Conservation (phyloP, 1,284 basidiomycete genomes). For the Marasmius sp. region DNA sequence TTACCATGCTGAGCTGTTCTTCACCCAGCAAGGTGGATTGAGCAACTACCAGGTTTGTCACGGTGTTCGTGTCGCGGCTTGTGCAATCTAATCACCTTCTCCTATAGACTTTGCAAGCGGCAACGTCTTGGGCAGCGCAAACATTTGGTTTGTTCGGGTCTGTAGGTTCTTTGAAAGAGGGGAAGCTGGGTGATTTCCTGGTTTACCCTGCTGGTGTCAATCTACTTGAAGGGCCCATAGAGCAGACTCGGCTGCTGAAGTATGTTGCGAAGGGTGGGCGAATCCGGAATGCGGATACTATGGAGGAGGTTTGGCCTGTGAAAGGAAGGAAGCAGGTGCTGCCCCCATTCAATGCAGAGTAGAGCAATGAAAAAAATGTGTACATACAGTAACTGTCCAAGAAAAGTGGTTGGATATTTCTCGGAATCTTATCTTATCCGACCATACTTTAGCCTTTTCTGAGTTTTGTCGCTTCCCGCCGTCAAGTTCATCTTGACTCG, state of each 20-base stretch:
- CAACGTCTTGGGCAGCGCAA: conserved; percentile 61
- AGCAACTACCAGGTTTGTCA: conserved; percentile 45
- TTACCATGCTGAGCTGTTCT: conserved; percentile 72
- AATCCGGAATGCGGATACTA: conserved; percentile 63
- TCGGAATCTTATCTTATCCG: too few relatives aligned
- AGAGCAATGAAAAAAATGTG: not conserved
- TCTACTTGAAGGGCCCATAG: conserved; percentile 55
- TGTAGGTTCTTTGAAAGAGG: conserved; percentile 58
- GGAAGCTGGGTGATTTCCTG: conserved; percentile 70
- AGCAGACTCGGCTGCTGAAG: conserved; percentile 45
- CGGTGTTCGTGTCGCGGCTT: not conserved
- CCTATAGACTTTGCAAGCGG: conserved; percentile 59
- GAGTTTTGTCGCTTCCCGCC: too few relatives aligned
- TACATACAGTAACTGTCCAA: too few relatives aligned
- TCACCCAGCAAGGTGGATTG: conserved; percentile 58
- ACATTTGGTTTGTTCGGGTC: conserved; percentile 64
- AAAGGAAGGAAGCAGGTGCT: conserved; percentile 53
- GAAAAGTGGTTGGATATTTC: too few relatives aligned
- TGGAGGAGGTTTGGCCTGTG: conserved; percentile 71
- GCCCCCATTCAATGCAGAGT: conserved; percentile 60
- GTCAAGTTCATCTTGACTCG: not conserved
- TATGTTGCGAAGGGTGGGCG: conserved; percentile 65
- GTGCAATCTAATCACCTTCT: not conserved
- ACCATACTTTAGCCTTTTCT: too few relatives aligned
- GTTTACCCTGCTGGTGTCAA: conserved; percentile 61